Base-by-base conservation (phyloP, 2,329 filamentous ascomycete species). In the Colletotrichum agaves region DNA sequence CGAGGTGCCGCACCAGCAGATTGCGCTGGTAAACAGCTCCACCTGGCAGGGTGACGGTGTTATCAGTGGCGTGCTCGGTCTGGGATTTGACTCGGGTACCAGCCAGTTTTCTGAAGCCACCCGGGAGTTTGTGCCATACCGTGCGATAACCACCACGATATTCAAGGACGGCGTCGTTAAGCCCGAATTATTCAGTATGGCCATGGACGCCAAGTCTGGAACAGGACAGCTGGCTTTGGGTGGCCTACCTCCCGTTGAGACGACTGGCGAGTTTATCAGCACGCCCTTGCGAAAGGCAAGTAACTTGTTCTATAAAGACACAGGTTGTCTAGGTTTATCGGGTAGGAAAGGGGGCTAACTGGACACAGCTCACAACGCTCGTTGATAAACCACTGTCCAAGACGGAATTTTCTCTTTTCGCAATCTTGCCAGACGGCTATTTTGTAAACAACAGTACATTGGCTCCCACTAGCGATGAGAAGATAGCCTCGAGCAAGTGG, bases 91-190 rank as follows among this genome's bases (percentile, higher is more conserved):
- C 7, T 76, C 79, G 13, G 71, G 86, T 46, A 86, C 84, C 0
- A 80, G 79, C 21, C 78, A 80, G 2, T 74, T 43, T 12, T 21
- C 77, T 35, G 70, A 70, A 63, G 72, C 63, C 59, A 44, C 12
- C 47, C 61, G 13, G 46, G 77, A 72, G 52, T 74, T 74, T n/a
- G 61, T 76, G 3, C 63, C 74, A 0, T 88, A 87, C 75, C 78
- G 82, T 59, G 82, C 85, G 0, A 71, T 87, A n/a, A 81, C 88
- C 70, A 82, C 79, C 7, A 83, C 77, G 39, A 82, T 87, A 80
- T 81, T 80, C 70, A 75, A 79, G 58, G 72, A 81, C 33, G 77
- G 80, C 21, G 72, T 80, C 12, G 79, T 83, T 10, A 41, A 44
- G 7, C 71, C 78, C 0, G 79, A 83, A 0, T 71, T 84, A 10